Evolutionary conservation across 1,284 basidiomycete genomes (phyloP).

Genomic region (Inonotus obliquus): DNA sequence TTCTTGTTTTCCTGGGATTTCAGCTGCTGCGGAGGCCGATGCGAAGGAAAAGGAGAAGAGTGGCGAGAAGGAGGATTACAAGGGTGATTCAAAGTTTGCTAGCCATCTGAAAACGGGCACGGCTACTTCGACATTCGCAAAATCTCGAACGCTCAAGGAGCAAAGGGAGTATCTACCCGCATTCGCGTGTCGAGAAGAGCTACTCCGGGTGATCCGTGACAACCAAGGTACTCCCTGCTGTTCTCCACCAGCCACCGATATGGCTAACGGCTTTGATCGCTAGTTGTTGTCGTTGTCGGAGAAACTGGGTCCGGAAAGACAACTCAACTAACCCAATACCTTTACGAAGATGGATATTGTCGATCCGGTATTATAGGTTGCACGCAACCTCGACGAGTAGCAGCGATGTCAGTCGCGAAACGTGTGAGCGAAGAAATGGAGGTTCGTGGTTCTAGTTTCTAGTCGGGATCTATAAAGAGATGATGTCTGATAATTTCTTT

Average conservation of each 20-base stretch:
- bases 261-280: not conserved
- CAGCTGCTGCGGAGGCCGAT: constrained; percentile 52
- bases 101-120: constrained; percentile 77
- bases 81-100: constrained; percentile 95
- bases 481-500: not conserved
- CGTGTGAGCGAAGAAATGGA: constrained; percentile 96
- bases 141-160: constrained; percentile 82
- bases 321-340: constrained; percentile 86
- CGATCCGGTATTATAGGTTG: constrained; percentile 87
- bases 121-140: constrained; percentile 83
- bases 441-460: constrained; percentile 35
- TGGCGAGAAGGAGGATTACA: constrained; percentile 73
- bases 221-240: constrained; percentile 75
- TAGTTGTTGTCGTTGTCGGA: constrained; percentile 90
- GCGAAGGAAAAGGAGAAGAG: constrained; percentile 44
- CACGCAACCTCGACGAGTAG: constrained; percentile 95
- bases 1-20: constrained; percentile 28
- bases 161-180: constrained; percentile 97
- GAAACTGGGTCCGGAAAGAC: constrained; percentile 97
- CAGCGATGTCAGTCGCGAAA: constrained; percentile 98
- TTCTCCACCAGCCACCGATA: not conserved
- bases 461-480: not conserved
- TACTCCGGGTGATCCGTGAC: constrained; percentile 87
- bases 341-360: constrained; percentile 96
- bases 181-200: constrained; percentile 94